A percentile compares a stretch with the other conserved stretches of the same genome.
Conservation (phyloP, 228 moss, liverwort and hornwort genomes). For the Sphagnum magellanicum region DNA sequence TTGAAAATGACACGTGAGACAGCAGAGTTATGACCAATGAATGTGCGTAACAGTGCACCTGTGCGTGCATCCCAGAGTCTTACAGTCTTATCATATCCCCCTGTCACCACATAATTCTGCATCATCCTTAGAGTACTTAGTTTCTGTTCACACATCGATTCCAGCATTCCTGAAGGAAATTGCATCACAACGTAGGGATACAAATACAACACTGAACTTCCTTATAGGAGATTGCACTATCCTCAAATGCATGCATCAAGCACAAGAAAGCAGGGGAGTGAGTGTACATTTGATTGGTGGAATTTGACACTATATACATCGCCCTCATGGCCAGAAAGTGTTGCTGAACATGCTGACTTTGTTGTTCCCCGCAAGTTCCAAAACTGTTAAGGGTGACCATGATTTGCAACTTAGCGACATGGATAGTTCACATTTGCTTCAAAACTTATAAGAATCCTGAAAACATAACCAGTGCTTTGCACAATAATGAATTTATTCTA, state of each 20-base stretch:
- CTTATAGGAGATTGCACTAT: too few relatives aligned
- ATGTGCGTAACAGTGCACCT: slow-evolving; percentile 67
- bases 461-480: too few relatives aligned
- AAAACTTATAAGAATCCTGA: background rate
- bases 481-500: too few relatives aligned
- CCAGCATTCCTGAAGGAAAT: too few relatives aligned
- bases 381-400: slow-evolving; percentile 27
- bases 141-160: background rate
- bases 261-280: too few relatives aligned
- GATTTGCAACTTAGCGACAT: background rate
- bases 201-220: too few relatives aligned
- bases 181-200: too few relatives aligned
- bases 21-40: slow-evolving; percentile 91
- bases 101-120: slow-evolving; percentile 90
- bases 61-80: slow-evolving; percentile 82
- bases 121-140: background rate
- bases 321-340: slow-evolving; percentile 81
- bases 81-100: slow-evolving; percentile 93
- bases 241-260: too few relatives aligned
- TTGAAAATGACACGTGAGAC: slow-evolving; percentile 94
- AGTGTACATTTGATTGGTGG: slow-evolving; percentile 69
- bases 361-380: slow-evolving; percentile 74
- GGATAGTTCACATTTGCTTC: background rate
- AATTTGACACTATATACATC: slow-evolving; percentile 87
- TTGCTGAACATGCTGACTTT: slow-evolving; percentile 66